Conservation (phyloP, 306 rosid genomes). For the Vicia villosa region DNA sequence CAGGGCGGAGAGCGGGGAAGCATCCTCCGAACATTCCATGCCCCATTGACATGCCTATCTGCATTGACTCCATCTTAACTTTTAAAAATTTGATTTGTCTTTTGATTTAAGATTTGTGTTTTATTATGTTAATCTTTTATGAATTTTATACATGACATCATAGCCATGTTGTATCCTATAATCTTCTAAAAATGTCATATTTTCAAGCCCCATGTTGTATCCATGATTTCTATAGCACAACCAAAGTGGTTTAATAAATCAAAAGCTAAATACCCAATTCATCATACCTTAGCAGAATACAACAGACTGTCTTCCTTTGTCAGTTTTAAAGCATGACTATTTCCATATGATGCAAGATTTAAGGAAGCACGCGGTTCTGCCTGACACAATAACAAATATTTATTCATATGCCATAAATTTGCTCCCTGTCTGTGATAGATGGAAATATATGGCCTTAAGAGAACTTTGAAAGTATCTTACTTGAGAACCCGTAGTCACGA, state of each 20-base stretch:
- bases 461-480: slow-evolving; percentile 60
- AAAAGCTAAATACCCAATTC: slow-evolving; percentile 19
- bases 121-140: slow-evolving; percentile 2
- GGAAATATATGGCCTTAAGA: slow-evolving; percentile 31
- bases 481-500: slow-evolving; percentile 98
- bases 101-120: slow-evolving; percentile 3
- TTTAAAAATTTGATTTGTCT: background rate
- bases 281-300: slow-evolving; percentile 89
- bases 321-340: slow-evolving; percentile 83
- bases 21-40: too few species aligned
- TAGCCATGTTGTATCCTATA: background rate
- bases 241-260: background rate
- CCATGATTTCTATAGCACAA: background rate
- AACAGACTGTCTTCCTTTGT: slow-evolving; percentile 76
- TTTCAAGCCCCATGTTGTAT: background rate
- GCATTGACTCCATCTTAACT: slow-evolving; percentile 1
- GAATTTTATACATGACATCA: background rate
- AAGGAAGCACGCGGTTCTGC: slow-evolving; percentile 99
- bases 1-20: too few species aligned
- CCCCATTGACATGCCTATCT: too few species aligned
- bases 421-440: slow-evolving; percentile 22
- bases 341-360: slow-evolving; percentile 93
- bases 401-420: slow-evolving; percentile 51
- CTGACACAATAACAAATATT: slow-evolving; percentile 66
- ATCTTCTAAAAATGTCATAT: background rate